Base-by-base conservation (phyloP, 768 basidiomycete genomes). In the Serpula lacrymans region DNA sequence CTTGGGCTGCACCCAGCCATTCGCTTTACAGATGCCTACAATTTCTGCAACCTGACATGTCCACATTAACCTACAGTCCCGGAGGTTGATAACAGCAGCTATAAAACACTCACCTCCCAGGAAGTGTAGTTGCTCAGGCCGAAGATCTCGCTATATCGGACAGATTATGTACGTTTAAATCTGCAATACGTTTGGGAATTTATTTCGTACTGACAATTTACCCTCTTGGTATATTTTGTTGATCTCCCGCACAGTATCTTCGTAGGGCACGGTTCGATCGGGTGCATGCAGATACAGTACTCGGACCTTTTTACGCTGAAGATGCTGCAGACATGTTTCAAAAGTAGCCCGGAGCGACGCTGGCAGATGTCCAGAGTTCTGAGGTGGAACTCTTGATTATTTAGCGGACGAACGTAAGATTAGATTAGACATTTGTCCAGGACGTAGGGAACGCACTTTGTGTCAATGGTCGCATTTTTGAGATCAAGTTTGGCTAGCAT, bases 281-380 rank as follows among this genome's bases (percentile, higher is more conserved):
- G 81, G 82, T 9, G 69, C 74, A 43, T 83, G 81, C 22, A 83
- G 61, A 46, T 82, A 82, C 58, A 77, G 68, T 13, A 72, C 70
- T 4, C 72, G 65, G 14, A 64, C 67, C 41, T 67, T 80, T 57
- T 71, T 56, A 5, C 67, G 62, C 24, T 69, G 64, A 13, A 82
- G 60, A 9, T 57, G 58, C 26, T 68, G 56, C 29, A 80, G 58
- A 1, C 79, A 82, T 4, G 46, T 57, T 13, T 66, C 42, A 35
- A 82, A 68, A n/a, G 66, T 60, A 31, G 65, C 66, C 16, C 75
- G 63, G 6, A 82, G 51, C 17, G 52, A 57, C 16, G 49, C 56
- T 0, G 75, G 67, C 0, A 51, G 42, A 49, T 76, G 71, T 34
- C 77, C 77, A 51, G 63, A 56, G 1, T 46, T 60, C 34, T 46